phyloP scores from a whole-genome alignment of 306 rosid species.

The Vachellia pachyceras region DNA sequence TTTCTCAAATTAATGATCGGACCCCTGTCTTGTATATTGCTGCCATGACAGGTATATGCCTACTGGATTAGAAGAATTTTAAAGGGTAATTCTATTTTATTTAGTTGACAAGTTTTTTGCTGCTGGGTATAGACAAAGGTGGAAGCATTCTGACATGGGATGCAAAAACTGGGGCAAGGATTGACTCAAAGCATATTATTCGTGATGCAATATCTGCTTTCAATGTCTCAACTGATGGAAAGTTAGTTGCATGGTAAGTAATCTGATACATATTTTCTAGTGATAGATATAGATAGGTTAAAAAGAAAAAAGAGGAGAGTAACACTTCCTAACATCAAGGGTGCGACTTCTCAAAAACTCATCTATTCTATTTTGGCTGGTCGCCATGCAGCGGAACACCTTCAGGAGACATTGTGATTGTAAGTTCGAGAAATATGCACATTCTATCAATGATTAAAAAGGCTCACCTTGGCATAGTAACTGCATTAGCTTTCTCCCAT shows the following conservation, averaged over 20 bases:
- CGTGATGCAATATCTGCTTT: slow-evolving; percentile 73
- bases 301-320: neutral
- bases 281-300: neutral
- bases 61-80: slow-evolving; percentile 29
- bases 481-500: slow-evolving; percentile 79
- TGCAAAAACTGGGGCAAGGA: slow-evolving; percentile 77
- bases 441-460: slow-evolving; percentile 60
- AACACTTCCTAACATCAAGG: neutral
- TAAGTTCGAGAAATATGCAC: slow-evolving; percentile 67
- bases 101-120: slow-evolving; percentile 37
- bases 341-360: slow-evolving; percentile 31
- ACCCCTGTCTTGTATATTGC: slow-evolving; percentile 66
- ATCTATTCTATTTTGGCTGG: slow-evolving; percentile 40
- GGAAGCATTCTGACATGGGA: slow-evolving; percentile 89
- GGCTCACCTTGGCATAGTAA: slow-evolving; percentile 91
- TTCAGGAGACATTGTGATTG: slow-evolving; percentile 71
- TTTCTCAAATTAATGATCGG: slow-evolving; percentile 61
- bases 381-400: slow-evolving; percentile 84
- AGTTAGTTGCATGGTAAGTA: slow-evolving; percentile 83
- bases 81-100: slow-evolving; percentile 17
- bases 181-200: slow-evolving; percentile 59
- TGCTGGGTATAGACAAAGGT: slow-evolving; percentile 57
- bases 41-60: slow-evolving; percentile 59
- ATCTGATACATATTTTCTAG: slow-evolving; percentile 2
- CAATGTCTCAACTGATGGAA: slow-evolving; percentile 86